Conservation (phyloP, 768 basidiomycete species). For the Amanita thiersii region DNA sequence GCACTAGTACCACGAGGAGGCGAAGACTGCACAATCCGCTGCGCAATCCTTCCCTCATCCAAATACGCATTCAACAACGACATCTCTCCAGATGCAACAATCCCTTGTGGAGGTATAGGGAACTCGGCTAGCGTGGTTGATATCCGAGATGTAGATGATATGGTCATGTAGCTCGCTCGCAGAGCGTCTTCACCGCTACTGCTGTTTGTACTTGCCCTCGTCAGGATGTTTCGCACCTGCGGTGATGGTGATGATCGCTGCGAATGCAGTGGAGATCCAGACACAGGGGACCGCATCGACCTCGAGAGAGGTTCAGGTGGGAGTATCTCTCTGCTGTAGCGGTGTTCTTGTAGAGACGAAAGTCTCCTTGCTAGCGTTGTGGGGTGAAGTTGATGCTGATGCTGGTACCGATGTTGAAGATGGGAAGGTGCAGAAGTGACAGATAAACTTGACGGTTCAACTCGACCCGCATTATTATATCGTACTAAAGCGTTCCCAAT, state of each 20-base stretch:
- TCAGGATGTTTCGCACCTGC: constrained; percentile 10
- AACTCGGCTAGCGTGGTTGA: constrained; percentile 71
- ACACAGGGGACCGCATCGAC: not conserved
- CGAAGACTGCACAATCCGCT: not conserved
- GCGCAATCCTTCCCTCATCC: not conserved
- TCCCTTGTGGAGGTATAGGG: constrained; percentile 24
- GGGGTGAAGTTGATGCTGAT: constrained; percentile 12
- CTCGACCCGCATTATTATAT: constrained; percentile 39
- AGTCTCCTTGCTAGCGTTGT: not conserved
- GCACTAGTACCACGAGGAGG: no score
- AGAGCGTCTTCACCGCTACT: constrained; percentile 25
- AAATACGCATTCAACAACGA: not conserved
- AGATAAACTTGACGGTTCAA: constrained; percentile 34
- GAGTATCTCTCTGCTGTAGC: not conserved
- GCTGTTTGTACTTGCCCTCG: constrained; percentile 20
- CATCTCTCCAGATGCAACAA: not conserved
- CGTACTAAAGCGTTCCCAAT: constrained; percentile 4
- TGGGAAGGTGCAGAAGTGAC: not conserved
- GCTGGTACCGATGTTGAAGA: not conserved
- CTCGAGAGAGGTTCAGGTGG: not conserved
- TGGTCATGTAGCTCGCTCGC: constrained; percentile 55
- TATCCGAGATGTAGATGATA: constrained; percentile 52
- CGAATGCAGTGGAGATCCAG: not conserved
- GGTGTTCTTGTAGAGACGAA: no score
- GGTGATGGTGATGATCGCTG: constrained; percentile 7